Conservation (phyloP, 345 rosid species). For the Carallia brachiata region DNA sequence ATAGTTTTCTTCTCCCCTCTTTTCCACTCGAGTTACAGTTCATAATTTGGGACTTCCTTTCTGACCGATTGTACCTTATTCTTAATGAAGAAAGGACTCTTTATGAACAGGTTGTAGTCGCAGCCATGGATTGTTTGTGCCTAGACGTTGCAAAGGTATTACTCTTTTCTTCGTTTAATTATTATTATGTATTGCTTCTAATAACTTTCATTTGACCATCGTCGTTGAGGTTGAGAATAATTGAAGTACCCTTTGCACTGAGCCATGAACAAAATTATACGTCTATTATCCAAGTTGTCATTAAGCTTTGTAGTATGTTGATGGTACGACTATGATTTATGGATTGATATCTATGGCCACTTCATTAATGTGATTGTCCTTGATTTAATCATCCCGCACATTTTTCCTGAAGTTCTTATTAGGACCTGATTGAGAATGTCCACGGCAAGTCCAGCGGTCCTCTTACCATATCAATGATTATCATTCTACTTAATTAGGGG, state of each 20-base stretch:
- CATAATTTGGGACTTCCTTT: not conserved
- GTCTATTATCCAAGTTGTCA: not conserved
- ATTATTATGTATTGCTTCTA: not conserved
- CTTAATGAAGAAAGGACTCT: slow-evolving; percentile 73
- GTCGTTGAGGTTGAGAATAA: not conserved
- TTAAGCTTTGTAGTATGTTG: no score
- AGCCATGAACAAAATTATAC: not conserved
- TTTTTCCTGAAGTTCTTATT: not conserved
- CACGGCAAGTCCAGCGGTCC: not conserved
- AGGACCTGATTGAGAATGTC: not conserved
- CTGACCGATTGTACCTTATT: slow-evolving; percentile 8
- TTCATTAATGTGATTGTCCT: not conserved
- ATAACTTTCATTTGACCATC: not conserved
- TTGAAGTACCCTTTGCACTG: not conserved
- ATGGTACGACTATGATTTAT: not conserved
- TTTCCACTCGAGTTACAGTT: not conserved
- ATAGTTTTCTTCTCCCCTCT: not conserved
- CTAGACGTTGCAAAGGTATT: slow-evolving; percentile 78
- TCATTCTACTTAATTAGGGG: not conserved
- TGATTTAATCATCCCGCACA: not conserved
- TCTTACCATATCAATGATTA: not conserved
- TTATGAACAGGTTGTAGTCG: slow-evolving; percentile 91
- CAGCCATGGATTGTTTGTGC: slow-evolving; percentile 93
- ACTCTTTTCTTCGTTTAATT: not conserved
- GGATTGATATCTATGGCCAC: not conserved